Percentiles rank a stretch among this genome's conserved stretches.
Evolutionary conservation across 805 yeast genomes (phyloP).

Genomic region (Ogataea methanolica): DNA sequence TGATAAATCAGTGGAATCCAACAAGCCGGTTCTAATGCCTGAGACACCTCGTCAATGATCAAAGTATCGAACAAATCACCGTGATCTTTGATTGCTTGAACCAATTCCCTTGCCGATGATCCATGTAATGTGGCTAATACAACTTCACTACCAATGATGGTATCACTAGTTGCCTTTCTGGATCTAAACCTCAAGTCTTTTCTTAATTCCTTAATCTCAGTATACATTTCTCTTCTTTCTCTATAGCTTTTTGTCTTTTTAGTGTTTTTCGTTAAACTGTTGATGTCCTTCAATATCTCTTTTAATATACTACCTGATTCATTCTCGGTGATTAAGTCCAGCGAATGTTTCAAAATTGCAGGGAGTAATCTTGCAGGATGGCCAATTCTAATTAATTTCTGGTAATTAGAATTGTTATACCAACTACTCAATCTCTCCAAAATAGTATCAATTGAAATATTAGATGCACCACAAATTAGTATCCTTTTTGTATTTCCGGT

Average conservation of each 20-base stretch:
- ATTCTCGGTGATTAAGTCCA: slow-evolving; percentile 64
- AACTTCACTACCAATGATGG: slow-evolving; percentile 59
- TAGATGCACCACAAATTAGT: slow-evolving; percentile 91
- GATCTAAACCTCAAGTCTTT: slow-evolving; percentile 70
- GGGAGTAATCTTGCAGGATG: slow-evolving; percentile 85
- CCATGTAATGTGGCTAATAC: slow-evolving; percentile 87
- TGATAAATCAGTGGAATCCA: slow-evolving; percentile 88
- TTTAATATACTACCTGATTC: slow-evolving; percentile 55
- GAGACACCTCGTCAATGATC: slow-evolving; percentile 94
- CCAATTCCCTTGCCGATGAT: slow-evolving; percentile 67
- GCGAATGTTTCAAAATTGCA: slow-evolving; percentile 60
- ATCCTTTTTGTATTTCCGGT: slow-evolving; percentile 38
- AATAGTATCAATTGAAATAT: slow-evolving; percentile 87
- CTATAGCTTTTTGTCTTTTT: slow-evolving; percentile 50
- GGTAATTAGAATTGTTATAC: slow-evolving; percentile 34
- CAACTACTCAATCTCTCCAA: slow-evolving; percentile 61
- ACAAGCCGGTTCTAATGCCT: slow-evolving; percentile 89
- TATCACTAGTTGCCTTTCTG: slow-evolving; percentile 51
- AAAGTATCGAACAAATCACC: slow-evolving; percentile 62
- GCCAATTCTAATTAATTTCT: slow-evolving; percentile 70
- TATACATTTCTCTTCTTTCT: slow-evolving; percentile 65
- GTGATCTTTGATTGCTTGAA: slow-evolving; percentile 36
- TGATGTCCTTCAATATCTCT: slow-evolving; percentile 71
- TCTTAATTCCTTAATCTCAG: slow-evolving; percentile 61
- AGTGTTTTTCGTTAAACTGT: slow-evolving; percentile 39